A percentile compares a stretch with the other conserved stretches of the same genome.
Conservation (phyloP, 2,329 filamentous ascomycete genomes). For the Arthrobotrys conoides region DNA sequence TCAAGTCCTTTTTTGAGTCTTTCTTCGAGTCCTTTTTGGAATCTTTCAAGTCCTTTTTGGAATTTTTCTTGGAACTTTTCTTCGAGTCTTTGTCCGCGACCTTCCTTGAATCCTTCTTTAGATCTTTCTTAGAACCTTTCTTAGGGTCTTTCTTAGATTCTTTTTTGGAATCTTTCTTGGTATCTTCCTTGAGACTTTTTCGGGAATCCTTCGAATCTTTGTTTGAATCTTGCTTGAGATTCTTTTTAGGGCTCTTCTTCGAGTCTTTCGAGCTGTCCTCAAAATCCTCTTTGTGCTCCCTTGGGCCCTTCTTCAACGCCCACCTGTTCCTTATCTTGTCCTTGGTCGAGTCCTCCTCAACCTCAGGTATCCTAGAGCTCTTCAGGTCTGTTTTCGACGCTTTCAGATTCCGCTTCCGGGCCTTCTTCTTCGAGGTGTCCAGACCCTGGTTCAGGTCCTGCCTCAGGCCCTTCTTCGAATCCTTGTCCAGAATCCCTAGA, state of each 20-base stretch:
- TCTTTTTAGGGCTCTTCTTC: background rate
- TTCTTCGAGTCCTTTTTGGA: background rate
- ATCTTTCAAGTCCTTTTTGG: background rate
- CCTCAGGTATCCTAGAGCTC: background rate
- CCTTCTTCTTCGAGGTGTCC: conserved; percentile 6
- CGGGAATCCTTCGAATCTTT: too few relatives aligned
- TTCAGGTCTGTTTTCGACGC: background rate
- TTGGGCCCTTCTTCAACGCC: background rate
- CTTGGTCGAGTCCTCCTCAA: background rate
- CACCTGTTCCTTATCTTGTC: background rate
- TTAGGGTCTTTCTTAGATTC: conserved; percentile 7
- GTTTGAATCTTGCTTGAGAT: background rate
- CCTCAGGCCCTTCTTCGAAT: background rate
- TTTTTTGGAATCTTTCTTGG: conserved; percentile 4
- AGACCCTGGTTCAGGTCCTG: background rate
- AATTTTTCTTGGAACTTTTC: background rate
- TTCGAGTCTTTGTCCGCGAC: too few relatives aligned
- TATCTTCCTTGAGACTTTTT: too few relatives aligned
- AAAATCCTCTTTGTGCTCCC: background rate
- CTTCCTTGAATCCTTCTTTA: conserved; percentile 19
- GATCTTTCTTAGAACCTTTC: too few relatives aligned
- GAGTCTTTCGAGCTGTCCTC: background rate
- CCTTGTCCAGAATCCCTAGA: conserved; percentile 1
- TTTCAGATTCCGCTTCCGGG: conserved; percentile 8
- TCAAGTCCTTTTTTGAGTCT: background rate